Evolutionary conservation across 441 rosid species (phyloP), one percentile per base, ranked within the genome.

Genomic region (California macrophylla): DNA sequence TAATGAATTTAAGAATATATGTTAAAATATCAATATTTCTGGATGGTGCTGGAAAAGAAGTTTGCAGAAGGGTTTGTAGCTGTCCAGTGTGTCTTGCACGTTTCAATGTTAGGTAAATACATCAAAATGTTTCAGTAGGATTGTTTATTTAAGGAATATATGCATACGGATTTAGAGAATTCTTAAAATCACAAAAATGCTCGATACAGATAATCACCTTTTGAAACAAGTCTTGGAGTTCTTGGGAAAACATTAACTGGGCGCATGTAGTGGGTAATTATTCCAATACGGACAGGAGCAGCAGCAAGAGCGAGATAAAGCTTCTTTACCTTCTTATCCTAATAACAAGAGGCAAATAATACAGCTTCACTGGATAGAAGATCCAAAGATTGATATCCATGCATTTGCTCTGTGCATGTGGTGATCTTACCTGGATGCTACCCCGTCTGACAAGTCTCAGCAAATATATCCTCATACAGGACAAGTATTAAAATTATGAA

Each of bases 221-320:
- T 87, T 10, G 89, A 86, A 74, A 92, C 84, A 32, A 92, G 85
- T 75, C 93, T 85, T 5, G 98, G 96, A 75, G 98, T 89, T 38
- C 45, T 38, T 6, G 45, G 45, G 7, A 38, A 38, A 74, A 75
- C 69, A 69, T 86, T 90, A 71, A 78, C 47, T 8, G 98, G 96
- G 40, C 96, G 92, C 95, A 92, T 92, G 77, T 88, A 92, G 77
- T 92, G 96, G 66, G 89, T 85, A 66, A 89, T 75, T 0, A 90
- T 69, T 80, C 98, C 95, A 72, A 69, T 64, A 28, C 92, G 87
- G 67, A 87, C 69, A 70, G 96, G 92, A 47, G 90, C 85, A 73
- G 84, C 86, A 65, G 89, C 81, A 69, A 92, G 93, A 75, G 91
- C 98, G 63, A 84, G 85, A 82, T 92, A 92, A 40, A 87, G 88